Conservation (phyloP, 2,329 filamentous ascomycete species). For the Aspergillus sp. region DNA sequence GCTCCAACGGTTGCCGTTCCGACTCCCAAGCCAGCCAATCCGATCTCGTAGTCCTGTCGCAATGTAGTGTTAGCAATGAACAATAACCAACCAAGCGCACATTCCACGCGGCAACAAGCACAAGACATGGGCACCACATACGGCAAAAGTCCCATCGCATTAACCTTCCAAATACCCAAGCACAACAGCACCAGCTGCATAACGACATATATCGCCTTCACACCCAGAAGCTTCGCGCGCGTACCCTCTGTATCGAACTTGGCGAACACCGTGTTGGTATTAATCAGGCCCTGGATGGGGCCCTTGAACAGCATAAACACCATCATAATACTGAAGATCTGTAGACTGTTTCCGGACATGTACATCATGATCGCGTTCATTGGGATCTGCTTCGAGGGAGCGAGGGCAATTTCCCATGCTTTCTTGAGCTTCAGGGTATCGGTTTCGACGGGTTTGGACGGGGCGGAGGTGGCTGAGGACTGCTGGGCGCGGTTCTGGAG, state of each 20-base stretch:
- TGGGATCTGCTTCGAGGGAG: constrained; percentile 87
- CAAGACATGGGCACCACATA: constrained; percentile 51
- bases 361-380: constrained; percentile 99
- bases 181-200: constrained; percentile 84
- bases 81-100: not conserved
- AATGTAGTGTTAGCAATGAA: constrained; percentile 7
- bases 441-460: constrained; percentile 70
- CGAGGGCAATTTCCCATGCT: constrained; percentile 95
- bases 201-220: constrained; percentile 83
- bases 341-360: constrained; percentile 97
- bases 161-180: constrained; percentile 93
- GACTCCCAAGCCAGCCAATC: constrained; percentile 98
- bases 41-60: constrained; percentile 78
- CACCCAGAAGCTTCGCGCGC: constrained; percentile 69
- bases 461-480: constrained; percentile 21
- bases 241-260: constrained; percentile 85
- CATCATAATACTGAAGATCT: constrained; percentile 99
- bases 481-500: constrained; percentile 36
- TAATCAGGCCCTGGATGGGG: constrained; percentile 79
- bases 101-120: not conserved
- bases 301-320: constrained; percentile 99
- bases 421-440: constrained; percentile 97
- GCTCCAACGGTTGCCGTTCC: constrained; percentile 68
- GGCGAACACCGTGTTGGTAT: constrained; percentile 84
- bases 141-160: constrained; percentile 92